Evolutionary conservation across 1,139 yeast genomes (phyloP), one percentile per base, ranked within the genome.

Genomic region (Sugiyamaella japonica): DNA sequence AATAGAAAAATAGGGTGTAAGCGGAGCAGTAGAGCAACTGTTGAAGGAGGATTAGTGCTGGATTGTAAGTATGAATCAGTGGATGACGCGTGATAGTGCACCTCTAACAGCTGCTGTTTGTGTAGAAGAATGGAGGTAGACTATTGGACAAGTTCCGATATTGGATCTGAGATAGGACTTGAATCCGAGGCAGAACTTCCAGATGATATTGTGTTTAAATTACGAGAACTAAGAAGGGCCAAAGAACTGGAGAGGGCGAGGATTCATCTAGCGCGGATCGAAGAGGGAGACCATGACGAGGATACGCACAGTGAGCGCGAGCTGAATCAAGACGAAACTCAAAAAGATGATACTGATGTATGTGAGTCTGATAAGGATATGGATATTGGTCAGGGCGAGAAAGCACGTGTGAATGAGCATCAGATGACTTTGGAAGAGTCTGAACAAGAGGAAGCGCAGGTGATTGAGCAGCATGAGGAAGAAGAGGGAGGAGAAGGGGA

Each of bases 111-210:
- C 28, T 16, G 28, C 28, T 28, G 31, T 29, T 29, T 3, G n/a
- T 29, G 16, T 16, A 38, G 28, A 38, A 17, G 15, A n/a, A 46
- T 46, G 50, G 50, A 46, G 17, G 50, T 46, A 15, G 50, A 28
- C 12, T 36, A 25, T 20, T 37, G 50, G 50, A 28, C 43, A 13
- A 23, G 20, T 7, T 23, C 43, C 40, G 43, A 38, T 37, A 37
- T 47, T 37, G 34, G 42, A 16, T 47, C 50, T 10, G 50, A 47
- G n/a, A 17, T 47, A 17, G 50, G 50, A n/a, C 43, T 34, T 6
- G 50, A 38, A 9, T 47, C 50, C 9, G 50, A 47, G 16, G 43
- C 50, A 10, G 50, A 47, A 16, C 50, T 47, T n/a, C 50, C 50
- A 10, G 41, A 47, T 12, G 31, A 36, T 12, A 23, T 23, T 38